Evolutionary conservation across 1,284 basidiomycete genomes (phyloP), one percentile per base, ranked within the genome.

Genomic region (Boletus semigastroideus): DNA sequence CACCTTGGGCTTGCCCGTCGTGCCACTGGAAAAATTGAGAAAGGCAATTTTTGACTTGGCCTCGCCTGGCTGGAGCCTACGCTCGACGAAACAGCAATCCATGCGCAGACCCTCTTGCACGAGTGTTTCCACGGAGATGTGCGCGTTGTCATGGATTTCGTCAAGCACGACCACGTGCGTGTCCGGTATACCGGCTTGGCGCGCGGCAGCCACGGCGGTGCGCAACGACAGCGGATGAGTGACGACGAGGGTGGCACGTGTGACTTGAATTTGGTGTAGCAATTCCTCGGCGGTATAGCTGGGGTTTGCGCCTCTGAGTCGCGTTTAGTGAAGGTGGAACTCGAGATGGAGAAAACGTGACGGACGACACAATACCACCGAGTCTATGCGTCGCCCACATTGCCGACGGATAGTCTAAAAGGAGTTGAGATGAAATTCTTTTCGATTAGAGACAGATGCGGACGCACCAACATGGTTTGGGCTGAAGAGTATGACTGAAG

Each of bases 21-120:
- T 87, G 20, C 90, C 90, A 46, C 84, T 87, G 1, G 86, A 89
- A 65, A 91, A 90, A 58, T 77, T 83, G 46, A 90, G 70, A 57
- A 90, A 81, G 0, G 90, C 90, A 3, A 91, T 62, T 62, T 86
- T 91, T 13, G 78, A 83, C 68, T 76, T 82, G 20, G 71, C 84
- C 66, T 90, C 89, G 5, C 86, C 88, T 0, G 77, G 75, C 7
- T 59, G 64, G 44, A 92, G 69, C 50, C 46, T 71, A 37, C 64
- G 66, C 57, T 82, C 79, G 30, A 65, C 50, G 50, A 77, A 78
- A 44, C 62, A 51, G 5, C 57, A 59, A 33, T 68, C 61, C 38
- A 65, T 58, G 16, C 54, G 56, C 22, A 74, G 51, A 9, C 79
- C 79, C 38, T 69, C 61, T 46, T 72, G 60, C 11, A 80, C 55